A percentile compares a stretch with the other conserved stretches of the same genome.
phyloP scores from a whole-genome alignment of 495 filamentous ascomycete genomes.

The Xylaria curta region DNA sequence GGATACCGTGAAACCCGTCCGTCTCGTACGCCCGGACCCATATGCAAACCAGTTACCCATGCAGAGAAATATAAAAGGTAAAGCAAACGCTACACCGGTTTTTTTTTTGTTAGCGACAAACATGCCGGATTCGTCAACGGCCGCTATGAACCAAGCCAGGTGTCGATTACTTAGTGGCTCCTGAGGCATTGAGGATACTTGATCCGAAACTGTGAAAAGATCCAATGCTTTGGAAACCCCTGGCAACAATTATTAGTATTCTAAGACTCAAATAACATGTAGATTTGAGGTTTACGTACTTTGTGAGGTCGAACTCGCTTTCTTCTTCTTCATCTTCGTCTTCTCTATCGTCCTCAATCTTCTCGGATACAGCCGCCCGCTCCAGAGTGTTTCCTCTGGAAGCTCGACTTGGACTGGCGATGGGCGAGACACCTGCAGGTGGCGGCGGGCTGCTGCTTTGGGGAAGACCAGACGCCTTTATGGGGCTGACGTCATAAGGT shows the following conservation, averaged over 20 bases:
- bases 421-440: conserved; percentile 53
- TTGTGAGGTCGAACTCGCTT: conserved; percentile 69
- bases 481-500: conserved; percentile 58
- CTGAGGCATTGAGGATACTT: conserved; percentile 7
- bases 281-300: conserved; percentile 35
- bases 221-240: conserved; percentile 75
- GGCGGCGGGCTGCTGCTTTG: conserved; percentile 72
- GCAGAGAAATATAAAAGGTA: neutral
- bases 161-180: neutral
- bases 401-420: conserved; percentile 40
- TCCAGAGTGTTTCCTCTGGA: conserved; percentile 33
- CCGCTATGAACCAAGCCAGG: neutral
- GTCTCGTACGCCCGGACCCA: neutral
- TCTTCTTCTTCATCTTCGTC: conserved; percentile 59
- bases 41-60: conserved; percentile 11
- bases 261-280: neutral
- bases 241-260: conserved; percentile 46
- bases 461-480: conserved; percentile 50
- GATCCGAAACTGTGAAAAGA: conserved; percentile 58
- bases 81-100: conserved; percentile 1
- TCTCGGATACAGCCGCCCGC: conserved; percentile 33
- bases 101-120: neutral
- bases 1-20: neutral
- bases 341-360: conserved; percentile 47
- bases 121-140: neutral